Base-by-base conservation (phyloP, 192 early-diverging fungal species). In the Coemansia sp. region DNA sequence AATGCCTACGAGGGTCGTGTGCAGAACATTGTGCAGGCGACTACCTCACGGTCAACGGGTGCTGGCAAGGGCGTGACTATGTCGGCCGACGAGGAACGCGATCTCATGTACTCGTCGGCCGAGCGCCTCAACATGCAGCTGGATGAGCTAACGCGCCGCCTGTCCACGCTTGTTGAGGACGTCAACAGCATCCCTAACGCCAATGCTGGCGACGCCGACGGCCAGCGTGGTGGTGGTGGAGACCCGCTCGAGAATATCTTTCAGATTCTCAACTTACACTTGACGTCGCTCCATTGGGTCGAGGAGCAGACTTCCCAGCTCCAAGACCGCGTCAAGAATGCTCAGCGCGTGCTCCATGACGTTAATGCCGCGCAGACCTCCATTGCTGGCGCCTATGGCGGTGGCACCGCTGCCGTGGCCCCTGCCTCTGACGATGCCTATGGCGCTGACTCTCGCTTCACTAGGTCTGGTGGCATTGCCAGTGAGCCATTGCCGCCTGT, bases 211-310 rank as follows among this genome's bases (percentile, higher is more conserved):
- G 76, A 62, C 21, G 58, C 46, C 19, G 68, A 55, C 32, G 65
- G 46, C 27, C 65, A 63, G 58, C 56, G 54, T 18, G 19, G 42
- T 4, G 56, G 48, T 0, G 58, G 61, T 11, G 62, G 60, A 2
- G 84, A 82, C 61, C 80, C 86, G 33, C 68, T 92, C 42, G 73
- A 75, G 33, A 86, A 95, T 69, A 93, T 99, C 54, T 87, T 90
- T 18, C 82, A 88, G 65, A 94, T 99, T 53, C 82, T 99, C 58
- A 94, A 98, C 64, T 80, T 84, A 12, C 97, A 99, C 65, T 81
- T 97, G 75, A 86, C 90, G 18, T 89, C 92, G 41, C 81, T 99
- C 26, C 89, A 95, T 74, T 99, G 97, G 97, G 85, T 99, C 12
- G 94, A 97, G n/a, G n/a, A 64, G 54, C 64, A 80, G 64, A 80